A percentile compares a stretch with the other conserved stretches of the same genome.
Evolutionary conservation across 2,329 filamentous ascomycete genomes (phyloP).

Genomic region (Colletotrichum tofieldiae): DNA sequence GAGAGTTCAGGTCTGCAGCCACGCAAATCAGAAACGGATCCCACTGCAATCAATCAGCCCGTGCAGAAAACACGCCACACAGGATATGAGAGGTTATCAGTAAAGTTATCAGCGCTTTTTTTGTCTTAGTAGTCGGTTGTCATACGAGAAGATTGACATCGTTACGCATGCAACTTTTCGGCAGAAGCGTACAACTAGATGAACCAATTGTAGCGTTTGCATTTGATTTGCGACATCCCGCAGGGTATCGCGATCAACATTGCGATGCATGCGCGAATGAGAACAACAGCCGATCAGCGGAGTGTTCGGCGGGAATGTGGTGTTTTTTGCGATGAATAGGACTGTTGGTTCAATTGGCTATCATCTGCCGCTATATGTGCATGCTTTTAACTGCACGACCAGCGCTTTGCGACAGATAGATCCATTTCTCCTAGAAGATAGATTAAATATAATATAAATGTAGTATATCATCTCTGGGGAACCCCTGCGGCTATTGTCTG

Average conservation of each 20-base stretch:
- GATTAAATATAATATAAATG: background rate
- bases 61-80: background rate
- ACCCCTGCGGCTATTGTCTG: too few relatives aligned
- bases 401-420: too few relatives aligned
- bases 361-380: background rate
- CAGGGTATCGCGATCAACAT: too few relatives aligned
- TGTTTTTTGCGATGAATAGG: too few relatives aligned
- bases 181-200: background rate
- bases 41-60: background rate
- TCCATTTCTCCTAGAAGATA: background rate
- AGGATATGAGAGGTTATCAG: conserved; percentile 1
- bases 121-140: background rate
- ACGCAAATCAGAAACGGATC: conserved; percentile 5
- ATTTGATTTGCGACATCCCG: too few relatives aligned
- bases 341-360: background rate
- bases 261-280: background rate
- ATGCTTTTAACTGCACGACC: too few relatives aligned
- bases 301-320: too few relatives aligned
- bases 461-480: background rate
- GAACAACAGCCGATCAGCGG: background rate
- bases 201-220: background rate
- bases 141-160: background rate
- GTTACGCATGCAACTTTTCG: background rate
- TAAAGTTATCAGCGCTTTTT: background rate
- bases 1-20: conserved; percentile 22